A percentile compares a stretch with the other conserved stretches of the same genome.
phyloP scores from a whole-genome alignment of 495 filamentous ascomycete species.

The Corynascus novoguineensis region DNA sequence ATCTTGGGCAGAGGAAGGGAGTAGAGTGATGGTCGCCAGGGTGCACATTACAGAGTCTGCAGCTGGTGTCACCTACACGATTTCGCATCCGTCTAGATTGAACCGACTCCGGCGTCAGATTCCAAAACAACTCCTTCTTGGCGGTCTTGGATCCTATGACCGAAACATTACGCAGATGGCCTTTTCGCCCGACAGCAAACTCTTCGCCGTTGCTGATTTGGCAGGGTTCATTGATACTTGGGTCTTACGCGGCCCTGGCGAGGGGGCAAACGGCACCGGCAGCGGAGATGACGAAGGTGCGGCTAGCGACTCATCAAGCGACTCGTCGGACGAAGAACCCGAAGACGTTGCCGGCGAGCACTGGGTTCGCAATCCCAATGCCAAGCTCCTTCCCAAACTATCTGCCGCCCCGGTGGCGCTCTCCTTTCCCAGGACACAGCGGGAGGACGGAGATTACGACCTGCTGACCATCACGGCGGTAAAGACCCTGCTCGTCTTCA shows the following conservation, averaged over 20 bases:
- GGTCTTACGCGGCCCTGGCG: slow-evolving; percentile 53
- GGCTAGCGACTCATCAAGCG: slow-evolving; percentile 25
- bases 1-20: slow-evolving; percentile 73
- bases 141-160: slow-evolving; percentile 72
- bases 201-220: slow-evolving; percentile 73
- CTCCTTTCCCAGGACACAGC: slow-evolving; percentile 53
- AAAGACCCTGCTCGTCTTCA: slow-evolving; percentile 70
- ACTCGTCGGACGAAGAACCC: slow-evolving; percentile 28
- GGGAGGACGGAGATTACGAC: slow-evolving; percentile 43
- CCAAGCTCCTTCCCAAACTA: slow-evolving; percentile 70
- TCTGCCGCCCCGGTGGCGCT: slow-evolving; percentile 53
- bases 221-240: slow-evolving; percentile 85
- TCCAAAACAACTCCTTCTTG: slow-evolving; percentile 53
- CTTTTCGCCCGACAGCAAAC: slow-evolving; percentile 75
- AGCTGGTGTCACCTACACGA: slow-evolving; percentile 35
- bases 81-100: slow-evolving; percentile 48
- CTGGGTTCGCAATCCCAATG: slow-evolving; percentile 64
- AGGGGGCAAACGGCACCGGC: slow-evolving; percentile 28
- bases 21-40: slow-evolving; percentile 68
- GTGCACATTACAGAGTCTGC: slow-evolving; percentile 42
- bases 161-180: slow-evolving; percentile 64
- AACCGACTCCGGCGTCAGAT: slow-evolving; percentile 53
- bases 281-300: slow-evolving; percentile 25
- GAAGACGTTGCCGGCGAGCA: slow-evolving; percentile 36
- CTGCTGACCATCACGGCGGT: slow-evolving; percentile 71